Percentiles rank a stretch among this genome's conserved stretches.
These are phyloP conservation scores for Cenchrus purpureus DNA, from an alignment of 176 grass and related monocot species.

Conservation along the genomic window DNA sequence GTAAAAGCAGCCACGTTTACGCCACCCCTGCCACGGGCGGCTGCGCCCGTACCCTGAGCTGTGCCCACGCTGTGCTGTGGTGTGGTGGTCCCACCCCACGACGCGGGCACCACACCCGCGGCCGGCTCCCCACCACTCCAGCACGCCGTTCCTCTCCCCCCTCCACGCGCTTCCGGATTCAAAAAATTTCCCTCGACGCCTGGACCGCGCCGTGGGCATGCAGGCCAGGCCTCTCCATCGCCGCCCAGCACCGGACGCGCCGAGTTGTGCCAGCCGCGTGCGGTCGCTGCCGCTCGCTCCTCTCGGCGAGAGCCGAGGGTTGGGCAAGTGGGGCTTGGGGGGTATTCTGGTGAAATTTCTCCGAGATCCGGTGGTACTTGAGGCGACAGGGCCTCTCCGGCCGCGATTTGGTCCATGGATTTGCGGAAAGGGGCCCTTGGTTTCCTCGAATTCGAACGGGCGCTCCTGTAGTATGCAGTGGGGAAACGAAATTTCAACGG, in stretches of 20 bases:
- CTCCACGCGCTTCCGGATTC: constrained; percentile 30
- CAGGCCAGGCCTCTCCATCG: too few species aligned
- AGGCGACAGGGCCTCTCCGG: background rate
- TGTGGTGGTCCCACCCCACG: constrained; percentile 24
- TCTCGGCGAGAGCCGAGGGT: too few species aligned
- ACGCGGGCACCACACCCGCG: background rate
- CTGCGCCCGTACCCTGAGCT: constrained; percentile 17
- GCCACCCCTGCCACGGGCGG: background rate
- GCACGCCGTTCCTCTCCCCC: background rate
- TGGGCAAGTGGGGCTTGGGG: background rate
- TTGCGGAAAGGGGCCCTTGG: background rate
- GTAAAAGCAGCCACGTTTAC: constrained; percentile 24
- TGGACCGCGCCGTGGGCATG: background rate
- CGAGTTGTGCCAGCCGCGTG: background rate
- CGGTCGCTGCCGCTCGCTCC: background rate
- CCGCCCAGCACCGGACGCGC: too few species aligned
- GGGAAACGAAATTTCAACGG: too few species aligned
- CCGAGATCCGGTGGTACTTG: constrained; percentile 26
- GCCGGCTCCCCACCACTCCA: background rate
- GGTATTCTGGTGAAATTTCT: constrained; percentile 7
- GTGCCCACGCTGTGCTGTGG: background rate
- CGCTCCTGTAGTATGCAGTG: too few species aligned
- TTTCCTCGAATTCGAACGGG: background rate
- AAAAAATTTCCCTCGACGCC: background rate
- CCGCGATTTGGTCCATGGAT: background rate